phyloP scores from a whole-genome alignment of 441 rosid species.

The Raphanus hybrid region DNA sequence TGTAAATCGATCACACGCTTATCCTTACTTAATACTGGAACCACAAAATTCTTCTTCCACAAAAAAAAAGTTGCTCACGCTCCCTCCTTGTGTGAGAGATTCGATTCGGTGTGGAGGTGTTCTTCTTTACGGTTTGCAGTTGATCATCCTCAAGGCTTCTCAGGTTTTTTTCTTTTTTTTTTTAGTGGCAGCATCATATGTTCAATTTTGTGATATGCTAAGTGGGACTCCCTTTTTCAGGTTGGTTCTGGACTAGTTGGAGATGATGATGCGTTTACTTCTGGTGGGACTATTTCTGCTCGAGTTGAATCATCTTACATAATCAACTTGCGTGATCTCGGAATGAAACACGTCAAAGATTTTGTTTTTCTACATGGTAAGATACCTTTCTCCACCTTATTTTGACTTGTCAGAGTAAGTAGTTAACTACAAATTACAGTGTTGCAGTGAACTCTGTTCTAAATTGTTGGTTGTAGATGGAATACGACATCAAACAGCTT shows the following conservation, averaged over 20 bases:
- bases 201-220: neutral
- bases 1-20: too few species aligned
- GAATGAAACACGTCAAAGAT: constrained; percentile 93
- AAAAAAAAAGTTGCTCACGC: too few species aligned
- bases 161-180: constrained; percentile 56
- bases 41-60: too few species aligned
- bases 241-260: constrained; percentile 91
- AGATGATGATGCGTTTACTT: constrained; percentile 77
- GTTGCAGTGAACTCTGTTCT: too few species aligned
- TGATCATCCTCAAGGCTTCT: constrained; percentile 94
- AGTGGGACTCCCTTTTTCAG: constrained; percentile 43
- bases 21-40: too few species aligned
- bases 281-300: constrained; percentile 75
- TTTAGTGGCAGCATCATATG: neutral
- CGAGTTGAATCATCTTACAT: constrained; percentile 88
- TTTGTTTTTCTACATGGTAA: constrained; percentile 93
- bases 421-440: too few species aligned
- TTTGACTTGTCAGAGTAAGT: neutral
- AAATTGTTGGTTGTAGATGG: constrained; percentile 2
- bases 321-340: constrained; percentile 85
- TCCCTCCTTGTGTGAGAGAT: too few species aligned
- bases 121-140: constrained; percentile 96
- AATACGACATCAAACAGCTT: constrained; percentile 6
- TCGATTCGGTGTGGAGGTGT: constrained; percentile 70
- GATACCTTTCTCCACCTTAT: constrained; percentile 37